Conservation (phyloP, 805 yeast genomes). For the Vanderwaltozyma yarrowii region DNA sequence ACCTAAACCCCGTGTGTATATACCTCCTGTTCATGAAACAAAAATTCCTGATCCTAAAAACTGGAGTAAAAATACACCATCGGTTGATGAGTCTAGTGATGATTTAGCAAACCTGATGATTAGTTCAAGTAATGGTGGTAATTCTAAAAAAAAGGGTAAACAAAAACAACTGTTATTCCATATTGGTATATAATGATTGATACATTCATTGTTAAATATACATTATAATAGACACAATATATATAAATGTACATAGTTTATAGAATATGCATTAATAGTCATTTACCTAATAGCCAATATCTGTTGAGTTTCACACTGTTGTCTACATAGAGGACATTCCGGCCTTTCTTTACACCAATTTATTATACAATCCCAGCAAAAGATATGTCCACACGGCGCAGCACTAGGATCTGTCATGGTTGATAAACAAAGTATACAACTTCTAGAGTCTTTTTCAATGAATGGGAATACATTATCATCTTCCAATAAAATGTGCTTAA, state of each 20-base stretch:
- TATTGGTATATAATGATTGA: conserved; percentile 34
- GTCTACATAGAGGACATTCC: conserved; percentile 90
- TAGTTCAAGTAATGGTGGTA: conserved; percentile 7
- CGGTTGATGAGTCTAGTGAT: conserved; percentile 2
- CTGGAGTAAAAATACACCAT: conserved; percentile 22
- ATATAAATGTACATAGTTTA: too few species aligned
- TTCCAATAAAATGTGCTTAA: conserved; percentile 37
- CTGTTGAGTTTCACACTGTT: conserved; percentile 34
- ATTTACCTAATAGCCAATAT: conserved; percentile 38
- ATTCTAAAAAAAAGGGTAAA: conserved; percentile 33
- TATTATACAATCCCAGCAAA: conserved; percentile 84
- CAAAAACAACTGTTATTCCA: conserved; percentile 46
- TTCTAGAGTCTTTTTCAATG: conserved; percentile 58
- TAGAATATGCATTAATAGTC: background rate
- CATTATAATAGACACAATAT: too few species aligned
- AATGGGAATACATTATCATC: conserved; percentile 52
- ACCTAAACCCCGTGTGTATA: conserved; percentile 23
- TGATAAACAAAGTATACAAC: conserved; percentile 77
- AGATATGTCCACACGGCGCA: conserved; percentile 85
- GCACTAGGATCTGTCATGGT: conserved; percentile 74
- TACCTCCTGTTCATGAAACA: conserved; percentile 50
- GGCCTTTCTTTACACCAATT: conserved; percentile 84
- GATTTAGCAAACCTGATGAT: conserved; percentile 6
- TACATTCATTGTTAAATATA: too few species aligned
- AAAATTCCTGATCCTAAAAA: conserved; percentile 28